Base-by-base conservation (phyloP, 306 rosid genomes). In the Quercus wislizeni region DNA sequence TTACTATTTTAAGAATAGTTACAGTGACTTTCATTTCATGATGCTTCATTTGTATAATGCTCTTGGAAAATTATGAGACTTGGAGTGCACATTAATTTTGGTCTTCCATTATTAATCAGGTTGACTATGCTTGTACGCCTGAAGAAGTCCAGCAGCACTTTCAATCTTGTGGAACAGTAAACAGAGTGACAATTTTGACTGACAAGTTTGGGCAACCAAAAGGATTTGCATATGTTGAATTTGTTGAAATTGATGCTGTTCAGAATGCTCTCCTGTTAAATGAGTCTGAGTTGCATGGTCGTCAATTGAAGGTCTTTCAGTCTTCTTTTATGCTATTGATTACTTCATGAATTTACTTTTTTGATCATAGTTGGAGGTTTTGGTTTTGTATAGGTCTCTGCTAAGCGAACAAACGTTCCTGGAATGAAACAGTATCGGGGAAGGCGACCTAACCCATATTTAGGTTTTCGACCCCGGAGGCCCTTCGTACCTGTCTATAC, bases 81-180 rank as follows among this genome's bases (percentile, higher is more conserved):
- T 27, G 25, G 21, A 72, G 43, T 55, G 25, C 69, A 58, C 35
- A 75, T 67, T 69, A 55, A 71, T 74, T 73, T 69, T 76, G 35
- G 6, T 81, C 12, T n/a, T 75, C 23, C 67, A 21, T 17, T 71
- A 52, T 61, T 58, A 23, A 65, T 67, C 91, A 96, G 99, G 99
- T 96, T 71, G 99, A 96, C 85, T 96, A 96, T 82, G 94, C 92
- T 28, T 96, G 99, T 76, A 93, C 97, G 1, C 99, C 99, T 74
- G 99, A 96, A 86, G 99, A 96, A 86, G 99, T 96, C 76, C 99
- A 96, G 79, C 99, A 96, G 81, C 99, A 91, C 87, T 96, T 96
- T 84, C 99, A 96, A 87, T 96, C 99, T n/a, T 96, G 99, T 83
- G 99, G 99, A 83, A 96, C 99, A 51, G 99, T 96, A 77, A 96